Base-by-base conservation (phyloP, 352 stramenopile species). In the Globisporangium middletonii region DNA sequence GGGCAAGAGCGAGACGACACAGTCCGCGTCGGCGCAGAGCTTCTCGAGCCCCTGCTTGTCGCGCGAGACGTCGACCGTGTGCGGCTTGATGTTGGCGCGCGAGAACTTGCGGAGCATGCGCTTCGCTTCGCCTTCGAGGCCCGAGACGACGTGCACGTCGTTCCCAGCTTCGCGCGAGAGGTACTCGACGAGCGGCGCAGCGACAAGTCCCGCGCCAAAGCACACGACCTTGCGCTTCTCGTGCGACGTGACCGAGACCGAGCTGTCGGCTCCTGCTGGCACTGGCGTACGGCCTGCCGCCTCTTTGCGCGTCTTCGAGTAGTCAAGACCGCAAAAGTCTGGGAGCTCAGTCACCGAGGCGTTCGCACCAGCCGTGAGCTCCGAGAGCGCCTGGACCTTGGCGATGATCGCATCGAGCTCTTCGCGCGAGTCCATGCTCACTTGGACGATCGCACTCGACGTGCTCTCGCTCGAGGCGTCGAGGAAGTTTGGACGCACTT, bases 1-100 rank as follows among this genome's bases (percentile, higher is more conserved):
- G 2, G 96, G 95, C 30, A 99, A 57, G 13, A 99, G 68, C 43
- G 88, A 98, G 18, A 99, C 89, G 26, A 98, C 94, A 41, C 95
- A 89, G 72, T 98, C 94, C 7, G 88, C 82, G 19, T 86, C 64
- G 3, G 92, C 81, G 26, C 73, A 87, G 4, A 94, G 57, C 13
- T 76, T 74, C 23, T 79, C 72, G 23, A 97, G 68, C 47, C 53
- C 53, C 46, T 88, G 65, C 38, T 68, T 64, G 60, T 94, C 70
- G 12, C 83, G 76, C 13, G 66, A 54, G 4, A 97, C 80, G 60
- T 97, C 86, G 23, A 97, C 71, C 0, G 77, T 81, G 23, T 94
- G 72, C 44, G 89, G 73, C 38, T 88, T 86, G 23, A 86, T 65
- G 63, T 82, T 88, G 50, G 65, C 62, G 27, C 83, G 79, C 38